Evolutionary conservation across 2,329 filamentous ascomycete genomes (phyloP), one percentile per base, ranked within the genome.

Genomic region (Fusarium dimerum): DNA sequence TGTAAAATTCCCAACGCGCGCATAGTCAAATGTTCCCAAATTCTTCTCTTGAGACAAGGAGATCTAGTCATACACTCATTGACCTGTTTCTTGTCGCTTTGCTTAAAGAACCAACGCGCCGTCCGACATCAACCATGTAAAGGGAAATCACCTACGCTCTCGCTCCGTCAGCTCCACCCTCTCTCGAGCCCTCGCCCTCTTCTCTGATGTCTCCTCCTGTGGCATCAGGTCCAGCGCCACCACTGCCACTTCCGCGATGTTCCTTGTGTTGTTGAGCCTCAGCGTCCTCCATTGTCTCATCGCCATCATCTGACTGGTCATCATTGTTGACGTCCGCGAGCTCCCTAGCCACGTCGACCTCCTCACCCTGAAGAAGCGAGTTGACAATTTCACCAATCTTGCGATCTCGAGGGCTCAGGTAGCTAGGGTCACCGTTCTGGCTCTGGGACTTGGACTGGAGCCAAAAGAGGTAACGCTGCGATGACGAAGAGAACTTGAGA

Each of bases 91-190:
- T 61, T 36, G 55, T 56, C 48, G 47, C 48, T 54, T 57, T 61
- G 52, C 52, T 52, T 51, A 47, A 57, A 50, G 55, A 53, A 57
- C 52, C 55, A 56, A 55, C 60, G 56, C 53, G 57, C 60, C 60
- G 51, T 60, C 59, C 55, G 51, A 45, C 61, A 36, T 61, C 42
- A 61, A 57, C 65, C 61, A 64, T 54, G 65, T 60, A 66, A 68
- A 62, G 63, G 68, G 65, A 62, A 61, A 68, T 36, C 54, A 99
- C 95, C 93, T 97, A 99, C 94, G 93, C 94, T 97, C 94, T 86
- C 77, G 90, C 95, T 68, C 95, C 94, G 76, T 97, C 94, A 64
- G 91, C 91, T 70, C 95, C 94, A 55, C 93, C 94, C 74, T 96
- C 92, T 76, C 95, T 83, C 60, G 93, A 85, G 63, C 85, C 86